Conservation (phyloP, 2,329 filamentous ascomycete species). For the Fusarium solani-melongenae region DNA sequence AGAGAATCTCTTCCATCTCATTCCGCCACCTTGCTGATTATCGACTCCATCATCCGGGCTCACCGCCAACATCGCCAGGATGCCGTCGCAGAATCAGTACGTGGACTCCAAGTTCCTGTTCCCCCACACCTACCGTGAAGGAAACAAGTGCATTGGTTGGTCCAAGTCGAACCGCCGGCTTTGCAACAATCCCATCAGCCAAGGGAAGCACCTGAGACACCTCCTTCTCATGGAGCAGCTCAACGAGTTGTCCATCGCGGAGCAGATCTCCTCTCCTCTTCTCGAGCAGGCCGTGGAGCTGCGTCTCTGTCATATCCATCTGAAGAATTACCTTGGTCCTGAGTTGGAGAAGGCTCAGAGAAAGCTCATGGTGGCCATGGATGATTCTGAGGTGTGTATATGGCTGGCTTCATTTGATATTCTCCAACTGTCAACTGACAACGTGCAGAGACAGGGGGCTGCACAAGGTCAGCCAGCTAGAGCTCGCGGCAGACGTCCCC, state of each 20-base stretch:
- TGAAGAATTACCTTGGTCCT: neutral
- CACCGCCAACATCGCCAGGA: neutral
- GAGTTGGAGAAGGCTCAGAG: neutral
- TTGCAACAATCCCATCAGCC: neutral
- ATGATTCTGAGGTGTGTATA: neutral
- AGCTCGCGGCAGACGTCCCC: neutral
- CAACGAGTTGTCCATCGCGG: neutral
- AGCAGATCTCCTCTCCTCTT: neutral
- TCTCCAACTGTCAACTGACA: too few species aligned
- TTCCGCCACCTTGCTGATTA: neutral
- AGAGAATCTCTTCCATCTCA: neutral
- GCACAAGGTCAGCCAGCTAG: neutral
- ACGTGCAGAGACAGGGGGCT: neutral
- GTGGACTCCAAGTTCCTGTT: constrained; percentile 1
- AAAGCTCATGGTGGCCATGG: neutral
- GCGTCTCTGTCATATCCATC: neutral
- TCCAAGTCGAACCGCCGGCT: neutral
- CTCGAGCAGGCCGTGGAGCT: neutral
- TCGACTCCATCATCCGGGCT: neutral
- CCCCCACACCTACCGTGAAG: neutral
- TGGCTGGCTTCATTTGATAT: too few species aligned
- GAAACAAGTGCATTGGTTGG: neutral
- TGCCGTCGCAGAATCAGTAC: neutral
- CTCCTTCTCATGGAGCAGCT: neutral
- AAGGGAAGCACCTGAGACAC: neutral